phyloP scores from a whole-genome alignment of 2,329 filamentous ascomycete species.

The Cladophialophora yegresii region DNA sequence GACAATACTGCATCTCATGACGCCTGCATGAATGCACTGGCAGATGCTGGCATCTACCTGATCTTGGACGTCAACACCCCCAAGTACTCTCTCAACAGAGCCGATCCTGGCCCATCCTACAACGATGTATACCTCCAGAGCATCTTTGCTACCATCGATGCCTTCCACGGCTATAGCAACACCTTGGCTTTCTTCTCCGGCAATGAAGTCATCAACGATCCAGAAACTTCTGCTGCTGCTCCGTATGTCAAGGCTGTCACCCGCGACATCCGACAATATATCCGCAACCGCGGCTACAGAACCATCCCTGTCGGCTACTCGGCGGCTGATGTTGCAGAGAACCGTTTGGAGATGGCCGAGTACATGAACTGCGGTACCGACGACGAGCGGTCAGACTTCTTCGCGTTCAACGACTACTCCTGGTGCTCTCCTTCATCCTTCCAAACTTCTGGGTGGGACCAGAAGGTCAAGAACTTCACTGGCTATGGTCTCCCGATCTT shows the following conservation, averaged over 20 bases:
- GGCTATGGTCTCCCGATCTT: constrained; percentile 88
- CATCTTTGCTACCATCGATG: constrained; percentile 85
- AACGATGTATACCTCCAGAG: constrained; percentile 82
- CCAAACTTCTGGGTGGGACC: constrained; percentile 73
- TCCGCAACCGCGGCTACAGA: constrained; percentile 63
- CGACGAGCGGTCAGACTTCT: constrained; percentile 83
- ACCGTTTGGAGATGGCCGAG: constrained; percentile 80
- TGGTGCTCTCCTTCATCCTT: constrained; percentile 76
- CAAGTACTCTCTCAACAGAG: constrained; percentile 82
- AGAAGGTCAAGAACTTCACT: constrained; percentile 84
- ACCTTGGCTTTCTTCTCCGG: constrained; percentile 83
- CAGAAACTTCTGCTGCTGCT: constrained; percentile 64
- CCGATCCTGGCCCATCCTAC: constrained; percentile 72
- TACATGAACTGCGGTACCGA: constrained; percentile 94
- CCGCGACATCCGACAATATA: constrained; percentile 73
- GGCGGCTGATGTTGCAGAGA: constrained; percentile 77
- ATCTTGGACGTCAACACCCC: constrained; percentile 92
- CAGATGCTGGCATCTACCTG: constrained; percentile 85
- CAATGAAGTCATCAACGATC: constrained; percentile 76
- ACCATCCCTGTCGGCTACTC: constrained; percentile 73
- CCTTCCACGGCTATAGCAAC: constrained; percentile 80
- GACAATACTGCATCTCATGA: constrained; percentile 84
- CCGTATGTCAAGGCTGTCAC: constrained; percentile 78
- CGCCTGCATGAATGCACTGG: constrained; percentile 78
- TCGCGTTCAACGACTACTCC: constrained; percentile 86